Percentiles rank a stretch among this genome's conserved stretches.
These are phyloP conservation scores for Russula vinacea DNA, from an alignment of 768 basidiomycete genomes.

Conservation along the genomic window DNA sequence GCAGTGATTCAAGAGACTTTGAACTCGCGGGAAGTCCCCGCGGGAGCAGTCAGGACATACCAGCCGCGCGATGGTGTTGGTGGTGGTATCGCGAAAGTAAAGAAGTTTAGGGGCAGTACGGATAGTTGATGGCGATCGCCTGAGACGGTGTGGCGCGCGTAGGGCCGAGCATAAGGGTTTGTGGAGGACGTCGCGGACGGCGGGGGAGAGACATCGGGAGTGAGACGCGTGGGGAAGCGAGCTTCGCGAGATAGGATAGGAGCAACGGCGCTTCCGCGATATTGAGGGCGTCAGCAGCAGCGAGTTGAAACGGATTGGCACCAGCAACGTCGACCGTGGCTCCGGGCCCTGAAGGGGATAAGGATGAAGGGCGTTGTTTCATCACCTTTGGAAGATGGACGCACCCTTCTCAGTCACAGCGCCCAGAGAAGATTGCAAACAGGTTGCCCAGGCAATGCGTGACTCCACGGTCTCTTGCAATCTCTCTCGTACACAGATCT, in stretches of 20 bases:
- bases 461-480: conserved; percentile 44
- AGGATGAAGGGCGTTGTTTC: background rate
- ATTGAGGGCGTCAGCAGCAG: conserved; percentile 44
- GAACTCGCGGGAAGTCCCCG: conserved; percentile 49
- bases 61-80: conserved; percentile 40
- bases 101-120: conserved; percentile 32
- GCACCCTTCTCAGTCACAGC: conserved; percentile 11
- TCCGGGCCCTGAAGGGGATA: conserved; percentile 2
- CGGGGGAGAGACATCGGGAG: conserved; percentile 32
- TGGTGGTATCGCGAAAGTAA: conserved; percentile 40
- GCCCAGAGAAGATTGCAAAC: conserved; percentile 40
- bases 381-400: background rate
- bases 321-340: background rate
- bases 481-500: conserved; percentile 44
- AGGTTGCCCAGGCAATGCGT: conserved; percentile 47
- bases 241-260: conserved; percentile 39
- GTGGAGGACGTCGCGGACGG: conserved; percentile 27
- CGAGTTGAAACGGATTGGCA: conserved; percentile 38
- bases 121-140: conserved; percentile 31
- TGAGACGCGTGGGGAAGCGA: conserved; percentile 26
- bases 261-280: conserved; percentile 42
- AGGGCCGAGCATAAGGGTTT: conserved; percentile 32
- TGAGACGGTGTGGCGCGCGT: conserved; percentile 33
- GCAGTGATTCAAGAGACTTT: conserved; percentile 52
- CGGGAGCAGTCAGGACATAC: conserved; percentile 45